Conservation (phyloP, 106 monocot genomes). For the Chionographis japonica region DNA sequence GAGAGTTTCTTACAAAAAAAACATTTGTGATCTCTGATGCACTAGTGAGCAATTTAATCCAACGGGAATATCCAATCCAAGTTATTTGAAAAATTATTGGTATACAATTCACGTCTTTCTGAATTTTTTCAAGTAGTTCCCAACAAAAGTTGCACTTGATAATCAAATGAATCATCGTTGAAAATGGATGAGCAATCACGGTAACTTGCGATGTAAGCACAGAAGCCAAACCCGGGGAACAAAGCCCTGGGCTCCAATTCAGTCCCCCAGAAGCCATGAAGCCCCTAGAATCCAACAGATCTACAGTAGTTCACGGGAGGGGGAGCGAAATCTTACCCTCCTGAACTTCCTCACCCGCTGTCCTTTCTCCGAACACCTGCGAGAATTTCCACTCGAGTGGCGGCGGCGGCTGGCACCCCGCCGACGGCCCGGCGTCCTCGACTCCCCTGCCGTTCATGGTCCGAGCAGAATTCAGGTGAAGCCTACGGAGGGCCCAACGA, state of each 20-base stretch:
- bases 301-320: background rate
- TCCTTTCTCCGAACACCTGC: slow-evolving; percentile 44
- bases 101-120: too few relatives aligned
- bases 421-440: slow-evolving; percentile 5
- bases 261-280: background rate
- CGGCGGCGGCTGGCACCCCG: slow-evolving; percentile 3
- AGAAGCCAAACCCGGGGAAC: too few relatives aligned
- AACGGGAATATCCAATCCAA: too few relatives aligned
- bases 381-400: slow-evolving; percentile 53
- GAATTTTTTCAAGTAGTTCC: too few relatives aligned
- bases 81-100: too few relatives aligned
- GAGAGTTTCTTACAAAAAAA: too few relatives aligned
- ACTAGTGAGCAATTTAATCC: too few relatives aligned
- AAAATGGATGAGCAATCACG: too few relatives aligned
- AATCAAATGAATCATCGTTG: too few relatives aligned
- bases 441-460: slow-evolving; percentile 12
- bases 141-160: too few relatives aligned
- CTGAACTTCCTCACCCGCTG: slow-evolving; percentile 46
- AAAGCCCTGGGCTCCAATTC: background rate
- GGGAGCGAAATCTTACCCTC: slow-evolving; percentile 19
- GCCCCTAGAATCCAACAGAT: slow-evolving; percentile 6
- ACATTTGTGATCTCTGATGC: too few relatives aligned
- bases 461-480: background rate
- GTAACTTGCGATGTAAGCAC: background rate
- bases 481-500: background rate